Evolutionary conservation across 257 asterid genomes (phyloP).

Genomic region (Solanum dulcamara): DNA sequence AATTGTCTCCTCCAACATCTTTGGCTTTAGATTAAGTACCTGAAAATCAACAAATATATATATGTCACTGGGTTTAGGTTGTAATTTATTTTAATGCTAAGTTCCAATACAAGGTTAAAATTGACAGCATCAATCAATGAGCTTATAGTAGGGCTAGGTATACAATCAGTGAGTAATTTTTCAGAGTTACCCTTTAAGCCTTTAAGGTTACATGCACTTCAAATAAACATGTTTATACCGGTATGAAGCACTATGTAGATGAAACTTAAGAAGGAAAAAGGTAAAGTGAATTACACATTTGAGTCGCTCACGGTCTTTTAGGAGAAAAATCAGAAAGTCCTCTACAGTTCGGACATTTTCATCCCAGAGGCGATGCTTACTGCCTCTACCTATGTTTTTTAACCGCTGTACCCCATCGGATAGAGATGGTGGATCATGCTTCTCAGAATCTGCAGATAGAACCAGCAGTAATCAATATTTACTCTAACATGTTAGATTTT

Average conservation of each 20-base stretch:
- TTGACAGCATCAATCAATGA: not conserved
- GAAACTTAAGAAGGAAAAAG: not conserved
- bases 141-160: not conserved
- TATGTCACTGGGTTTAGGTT: not conserved
- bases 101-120: not conserved
- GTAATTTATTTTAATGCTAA: not conserved
- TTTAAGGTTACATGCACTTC: not conserved
- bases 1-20: slow-evolving; percentile 25
- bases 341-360: slow-evolving; percentile 25
- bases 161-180: not conserved
- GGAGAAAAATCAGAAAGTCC: slow-evolving; percentile 38
- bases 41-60: slow-evolving; percentile 1
- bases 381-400: slow-evolving; percentile 11
- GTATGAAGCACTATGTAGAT: not conserved
- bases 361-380: slow-evolving; percentile 13
- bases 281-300: slow-evolving; percentile 18
- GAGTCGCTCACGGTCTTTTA: slow-evolving; percentile 26
- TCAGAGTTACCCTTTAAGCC: not conserved
- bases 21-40: slow-evolving; percentile 19
- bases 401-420: slow-evolving; percentile 37
- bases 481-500: not conserved
- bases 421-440: slow-evolving; percentile 29
- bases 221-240: not conserved
- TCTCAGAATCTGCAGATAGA: slow-evolving; percentile 30
- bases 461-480: not conserved